Percentiles rank a stretch among this genome's conserved stretches.
These are phyloP conservation scores for Pyrenula massariospora DNA, from an alignment of 495 filamentous ascomycete genomes.

Conservation along the genomic window DNA sequence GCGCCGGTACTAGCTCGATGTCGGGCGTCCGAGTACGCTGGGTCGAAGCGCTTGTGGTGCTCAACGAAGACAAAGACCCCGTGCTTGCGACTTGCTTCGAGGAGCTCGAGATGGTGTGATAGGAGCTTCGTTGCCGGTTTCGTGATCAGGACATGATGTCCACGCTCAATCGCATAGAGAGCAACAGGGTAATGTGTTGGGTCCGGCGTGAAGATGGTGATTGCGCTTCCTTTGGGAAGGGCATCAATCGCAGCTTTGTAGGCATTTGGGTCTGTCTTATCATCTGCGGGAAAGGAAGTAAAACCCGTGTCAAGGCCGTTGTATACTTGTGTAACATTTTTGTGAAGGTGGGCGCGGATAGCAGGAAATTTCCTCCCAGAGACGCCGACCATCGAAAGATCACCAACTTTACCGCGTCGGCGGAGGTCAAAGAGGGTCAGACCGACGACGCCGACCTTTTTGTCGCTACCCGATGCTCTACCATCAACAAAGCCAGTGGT, in stretches of 20 bases:
- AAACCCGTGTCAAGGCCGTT: conserved; percentile 79
- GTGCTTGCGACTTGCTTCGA: conserved; percentile 58
- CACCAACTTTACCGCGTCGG: conserved; percentile 74
- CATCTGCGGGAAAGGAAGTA: conserved; percentile 65
- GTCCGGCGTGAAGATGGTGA: conserved; percentile 95
- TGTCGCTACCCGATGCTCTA: conserved; percentile 69
- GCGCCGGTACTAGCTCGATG: conserved; percentile 50
- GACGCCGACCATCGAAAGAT: conserved; percentile 81
- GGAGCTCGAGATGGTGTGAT: conserved; percentile 61
- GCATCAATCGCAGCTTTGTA: conserved; percentile 88
- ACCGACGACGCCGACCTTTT: conserved; percentile 88
- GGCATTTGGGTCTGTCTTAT: conserved; percentile 59
- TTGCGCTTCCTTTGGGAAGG: conserved; percentile 64
- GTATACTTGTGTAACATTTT: conserved; percentile 81
- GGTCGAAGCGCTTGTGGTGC: conserved; percentile 94
- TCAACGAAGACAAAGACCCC: conserved; percentile 88
- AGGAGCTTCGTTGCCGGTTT: conserved; percentile 88
- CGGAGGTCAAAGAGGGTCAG: conserved; percentile 83
- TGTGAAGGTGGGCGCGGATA: conserved; percentile 80
- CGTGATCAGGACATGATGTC: conserved; percentile 84
- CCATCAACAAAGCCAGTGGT: conserved; percentile 82
- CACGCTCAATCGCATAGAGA: conserved; percentile 77
- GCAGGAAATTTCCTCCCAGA: conserved; percentile 82
- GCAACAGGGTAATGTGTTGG: conserved; percentile 93
- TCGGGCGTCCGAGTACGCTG: conserved; percentile 75